These are phyloP conservation scores for Globisporangium megalacanthum DNA, from an alignment of 352 stramenopile species.

Conservation along the genomic window DNA sequence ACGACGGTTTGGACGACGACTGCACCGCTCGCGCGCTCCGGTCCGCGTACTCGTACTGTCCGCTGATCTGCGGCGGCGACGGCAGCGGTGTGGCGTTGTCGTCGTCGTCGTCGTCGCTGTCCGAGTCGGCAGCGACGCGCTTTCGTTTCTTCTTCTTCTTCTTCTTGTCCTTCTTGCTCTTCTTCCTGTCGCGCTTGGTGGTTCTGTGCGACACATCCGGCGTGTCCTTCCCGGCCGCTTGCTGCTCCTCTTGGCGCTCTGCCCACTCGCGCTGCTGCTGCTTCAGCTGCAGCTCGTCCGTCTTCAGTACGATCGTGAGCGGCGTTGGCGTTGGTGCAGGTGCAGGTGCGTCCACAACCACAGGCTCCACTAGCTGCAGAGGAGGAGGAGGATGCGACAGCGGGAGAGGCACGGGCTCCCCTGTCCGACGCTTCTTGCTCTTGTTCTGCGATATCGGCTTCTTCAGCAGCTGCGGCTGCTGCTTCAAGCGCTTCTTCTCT, in stretches of 20 bases:
- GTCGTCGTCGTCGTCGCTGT: constrained; percentile 36
- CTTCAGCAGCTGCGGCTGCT: constrained; percentile 43
- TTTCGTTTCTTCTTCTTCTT: constrained; percentile 42
- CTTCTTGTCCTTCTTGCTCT: constrained; percentile 54
- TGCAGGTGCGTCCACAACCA: background rate
- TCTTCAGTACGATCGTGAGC: constrained; percentile 11
- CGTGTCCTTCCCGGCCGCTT: background rate
- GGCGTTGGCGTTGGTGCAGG: background rate
- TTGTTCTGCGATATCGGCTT: constrained; percentile 31
- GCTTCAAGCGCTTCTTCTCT: constrained; percentile 47
- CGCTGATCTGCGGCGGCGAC: constrained; percentile 39
- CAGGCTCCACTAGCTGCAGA: background rate
- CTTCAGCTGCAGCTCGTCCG: background rate
- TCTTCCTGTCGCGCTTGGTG: constrained; percentile 20
- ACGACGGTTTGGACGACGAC: constrained; percentile 7
- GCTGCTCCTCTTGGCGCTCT: background rate
- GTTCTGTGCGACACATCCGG: background rate
- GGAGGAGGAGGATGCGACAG: no score
- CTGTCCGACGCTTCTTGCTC: constrained; percentile 35
- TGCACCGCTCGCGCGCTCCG: constrained; percentile 1
- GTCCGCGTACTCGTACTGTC: constrained; percentile 37
- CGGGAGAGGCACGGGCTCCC: background rate
- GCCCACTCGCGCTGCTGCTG: background rate
- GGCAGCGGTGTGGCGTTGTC: constrained; percentile 36
- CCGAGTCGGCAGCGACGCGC: constrained; percentile 33